Evolutionary conservation across 176 grass and related monocot species (phyloP), one percentile per base, ranked within the genome.

Genomic region (Carex parvula): DNA sequence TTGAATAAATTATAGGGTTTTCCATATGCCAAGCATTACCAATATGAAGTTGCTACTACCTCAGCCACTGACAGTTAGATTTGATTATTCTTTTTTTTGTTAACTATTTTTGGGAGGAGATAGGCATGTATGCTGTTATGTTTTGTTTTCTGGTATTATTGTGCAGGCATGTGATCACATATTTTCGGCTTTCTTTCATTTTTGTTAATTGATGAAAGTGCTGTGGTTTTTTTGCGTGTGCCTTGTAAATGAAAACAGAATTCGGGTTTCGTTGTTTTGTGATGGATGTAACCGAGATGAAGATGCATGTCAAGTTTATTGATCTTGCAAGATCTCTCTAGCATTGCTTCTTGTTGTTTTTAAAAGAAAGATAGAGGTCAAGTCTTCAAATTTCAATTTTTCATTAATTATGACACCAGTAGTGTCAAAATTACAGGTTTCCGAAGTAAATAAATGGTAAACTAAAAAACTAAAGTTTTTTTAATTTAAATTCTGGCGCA

Each of bases 31-130:
- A 46, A 46, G 8, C 44, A 46, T 46, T 46, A 48, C 44, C 9
- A 10, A 48, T 48, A 48, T 48, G 8, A 75, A 6, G 46, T 54
- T 35, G 85, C 80, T 87, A 85, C 75, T 21, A 89, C 87, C 35
- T 88, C 88, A 13, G 84, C 92, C 4, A 81, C 90, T 32, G 80
- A 89, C 30, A 88, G 86, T 68, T 80, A 80, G 58, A 65, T 37
- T 64, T 64, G 37, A n/a, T 35, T 81, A 37, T 37, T 37, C 35
- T 81, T 18, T 41, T 64, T 81, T 53, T 66, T 64, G 33, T 42
- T 64, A 81, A 46, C 56, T 81, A 81, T 66, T 65, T 82, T 82
- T 82, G 20, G 16, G 60, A 35, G 61, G 60, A 29, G 80, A 50
- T 22, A n/a, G 58, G 4, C 48, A 12, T 20, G 1, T 75, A 21